Base-by-base conservation (phyloP, 805 yeast species). In the Teunomyces gatunensis region DNA sequence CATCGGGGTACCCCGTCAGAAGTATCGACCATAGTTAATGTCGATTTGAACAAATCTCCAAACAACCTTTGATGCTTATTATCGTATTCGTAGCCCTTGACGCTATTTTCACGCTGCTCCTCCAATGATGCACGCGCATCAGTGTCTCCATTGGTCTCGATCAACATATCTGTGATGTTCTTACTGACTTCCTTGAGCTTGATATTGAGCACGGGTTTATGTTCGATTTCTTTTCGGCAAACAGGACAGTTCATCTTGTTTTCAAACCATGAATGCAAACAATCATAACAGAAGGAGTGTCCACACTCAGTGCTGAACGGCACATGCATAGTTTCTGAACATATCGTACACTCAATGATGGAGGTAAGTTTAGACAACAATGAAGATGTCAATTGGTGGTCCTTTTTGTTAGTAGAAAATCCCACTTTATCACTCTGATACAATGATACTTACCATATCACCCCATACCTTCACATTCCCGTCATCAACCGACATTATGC, bases 1-100 rank as follows among this genome's bases (percentile, higher is more conserved):
- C 94, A 87, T 46, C 92, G 65, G 0, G 86, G 80, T 7, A 86
- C 87, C 2, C 90, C 90, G 56, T 87, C 92, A 25, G 80, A 79
- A 25, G 68, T 69, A 56, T 84, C 90, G 1, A 83, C 68, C 2
- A 81, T 62, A 0, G 85, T 82, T 12, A 73, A 63, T 2, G 81
- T 78, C 13, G 74, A 59, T n/a, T 71, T 65, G 61, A 85, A 84
- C 2, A 75, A 59, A 29, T 73, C 75, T 2, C 75, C 75, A 63
- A 80, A 85, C 37, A 82, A 59, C 2, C 55, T 58, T 28, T 69
- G 59, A 3, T 64, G 63, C 20, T 63, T 54, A 3, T 57, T 42
- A 52, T 81, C 87, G 11, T 51, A 50, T 25, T 68, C 65, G 52
- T 73, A 81, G n/a, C 59, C 71, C 17, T 55, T 51, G 29, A 56